These are phyloP conservation scores for Naumovozyma baii DNA, from an alignment of 805 yeast genomes.

Conservation along the genomic window DNA sequence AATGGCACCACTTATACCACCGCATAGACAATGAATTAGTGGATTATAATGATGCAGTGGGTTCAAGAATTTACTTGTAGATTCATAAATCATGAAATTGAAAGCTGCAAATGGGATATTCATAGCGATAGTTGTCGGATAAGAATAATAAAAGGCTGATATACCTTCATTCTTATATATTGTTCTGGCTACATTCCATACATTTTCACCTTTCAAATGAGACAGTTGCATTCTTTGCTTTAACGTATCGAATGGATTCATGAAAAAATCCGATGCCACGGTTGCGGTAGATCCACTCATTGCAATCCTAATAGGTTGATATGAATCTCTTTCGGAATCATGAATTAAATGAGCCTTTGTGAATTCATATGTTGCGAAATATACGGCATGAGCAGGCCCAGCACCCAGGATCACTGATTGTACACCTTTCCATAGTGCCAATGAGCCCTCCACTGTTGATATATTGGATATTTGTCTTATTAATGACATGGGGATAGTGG, in stretches of 20 bases:
- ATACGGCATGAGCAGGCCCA: slow-evolving; percentile 98
- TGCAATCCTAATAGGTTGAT: slow-evolving; percentile 78
- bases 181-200: slow-evolving; percentile 26
- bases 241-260: slow-evolving; percentile 95
- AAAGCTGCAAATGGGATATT: slow-evolving; percentile 92
- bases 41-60: slow-evolving; percentile 80
- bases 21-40: slow-evolving; percentile 80
- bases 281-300: slow-evolving; percentile 91
- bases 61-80: slow-evolving; percentile 69
- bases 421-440: slow-evolving; percentile 89
- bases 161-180: slow-evolving; percentile 60
- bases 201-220: slow-evolving; percentile 20
- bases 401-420: slow-evolving; percentile 90
- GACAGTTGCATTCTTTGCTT: slow-evolving; percentile 85
- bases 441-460: slow-evolving; percentile 77
- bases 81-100: slow-evolving; percentile 89
- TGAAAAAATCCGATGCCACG: slow-evolving; percentile 81
- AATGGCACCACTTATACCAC: slow-evolving; percentile 88
- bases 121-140: slow-evolving; percentile 89
- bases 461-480: slow-evolving; percentile 66
- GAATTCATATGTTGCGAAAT: slow-evolving; percentile 85
- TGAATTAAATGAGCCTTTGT: slow-evolving; percentile 37
- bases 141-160: slow-evolving; percentile 77
- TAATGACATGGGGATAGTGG: slow-evolving; percentile 27
- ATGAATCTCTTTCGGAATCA: slow-evolving; percentile 27